Percentiles rank a stretch among this genome's conserved stretches.
Conservation (phyloP, 352 stramenopile genomes). For the Detonula confervacea region DNA sequence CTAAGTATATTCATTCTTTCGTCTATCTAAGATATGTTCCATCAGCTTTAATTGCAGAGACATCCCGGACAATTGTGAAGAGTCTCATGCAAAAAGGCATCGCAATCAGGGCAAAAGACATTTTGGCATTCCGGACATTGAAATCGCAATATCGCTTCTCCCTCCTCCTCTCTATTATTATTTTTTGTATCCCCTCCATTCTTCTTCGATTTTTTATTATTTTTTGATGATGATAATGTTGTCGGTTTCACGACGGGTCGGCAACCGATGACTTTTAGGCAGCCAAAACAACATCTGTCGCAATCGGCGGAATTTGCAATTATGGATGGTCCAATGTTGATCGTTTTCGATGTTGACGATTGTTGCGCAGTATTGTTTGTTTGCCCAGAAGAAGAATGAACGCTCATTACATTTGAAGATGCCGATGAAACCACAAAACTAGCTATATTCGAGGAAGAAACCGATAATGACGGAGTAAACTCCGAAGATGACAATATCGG, state of each 20-base stretch:
- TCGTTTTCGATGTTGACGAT: constrained; percentile 38
- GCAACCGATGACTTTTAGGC: constrained; percentile 60
- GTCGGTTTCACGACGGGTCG: too few relatives aligned
- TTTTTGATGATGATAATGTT: too few relatives aligned
- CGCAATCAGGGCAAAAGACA: constrained; percentile 95
- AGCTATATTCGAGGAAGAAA: constrained; percentile 28
- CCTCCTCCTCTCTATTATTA: constrained; percentile 27
- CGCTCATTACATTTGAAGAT: constrained; percentile 23
- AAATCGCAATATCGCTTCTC: constrained; percentile 63
- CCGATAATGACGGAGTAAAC: constrained; percentile 41
- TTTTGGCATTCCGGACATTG: constrained; percentile 91
- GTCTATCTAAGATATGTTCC: constrained; percentile 11
- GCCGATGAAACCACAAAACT: constrained; percentile 57
- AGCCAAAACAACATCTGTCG: constrained; percentile 67
- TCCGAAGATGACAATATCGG: constrained; percentile 23
- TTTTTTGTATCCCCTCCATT: constrained; percentile 40
- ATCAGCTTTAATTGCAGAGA: constrained; percentile 40
- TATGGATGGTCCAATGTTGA: constrained; percentile 60
- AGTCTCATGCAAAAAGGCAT: constrained; percentile 97
- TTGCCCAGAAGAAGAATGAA: neutral
- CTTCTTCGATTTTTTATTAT: constrained; percentile 50
- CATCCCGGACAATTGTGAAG: constrained; percentile 98
- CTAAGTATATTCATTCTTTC: constrained; percentile 16
- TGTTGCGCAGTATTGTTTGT: constrained; percentile 14
- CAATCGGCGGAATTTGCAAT: constrained; percentile 57